Percentiles rank a stretch among this genome's conserved stretches.
Conservation (phyloP, 2,329 filamentous ascomycete species). For the Talaromyces sp. region DNA sequence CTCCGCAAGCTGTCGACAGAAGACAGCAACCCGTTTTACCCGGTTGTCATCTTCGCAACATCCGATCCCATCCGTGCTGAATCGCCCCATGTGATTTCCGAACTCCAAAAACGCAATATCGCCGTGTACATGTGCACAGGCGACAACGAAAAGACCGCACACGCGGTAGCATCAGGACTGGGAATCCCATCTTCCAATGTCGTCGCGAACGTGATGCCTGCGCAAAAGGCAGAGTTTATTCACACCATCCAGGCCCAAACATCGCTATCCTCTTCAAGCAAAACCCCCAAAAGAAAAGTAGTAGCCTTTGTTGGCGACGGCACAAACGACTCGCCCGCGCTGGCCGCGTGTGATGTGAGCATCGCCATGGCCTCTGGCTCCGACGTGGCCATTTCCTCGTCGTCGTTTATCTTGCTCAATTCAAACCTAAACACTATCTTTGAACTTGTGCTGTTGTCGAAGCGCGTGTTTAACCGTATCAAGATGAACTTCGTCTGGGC, state of each 20-base stretch:
- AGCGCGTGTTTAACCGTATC: conserved; percentile 70
- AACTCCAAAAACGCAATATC: conserved; percentile 62
- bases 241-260: conserved; percentile 27
- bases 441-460: conserved; percentile 67
- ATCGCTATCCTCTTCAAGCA: conserved; percentile 36
- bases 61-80: conserved; percentile 78
- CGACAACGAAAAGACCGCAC: conserved; percentile 80
- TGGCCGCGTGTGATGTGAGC: conserved; percentile 74
- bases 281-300: conserved; percentile 37
- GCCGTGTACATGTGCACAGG: conserved; percentile 90
- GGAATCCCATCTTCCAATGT: conserved; percentile 72
- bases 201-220: conserved; percentile 80
- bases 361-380: conserved; percentile 78
- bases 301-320: conserved; percentile 85
- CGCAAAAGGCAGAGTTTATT: conserved; percentile 60
- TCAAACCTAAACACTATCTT: conserved; percentile 66
- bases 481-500: conserved; percentile 86
- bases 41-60: conserved; percentile 67
- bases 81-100: conserved; percentile 59
- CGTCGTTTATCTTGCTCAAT: conserved; percentile 75
- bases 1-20: conserved; percentile 22
- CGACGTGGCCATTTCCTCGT: conserved; percentile 76
- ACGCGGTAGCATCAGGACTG: conserved; percentile 69
- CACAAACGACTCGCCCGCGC: conserved; percentile 78
- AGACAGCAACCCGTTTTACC: conserved; percentile 25